These are phyloP conservation scores for Bruguiera parviflora DNA, from an alignment of 345 rosid species.

Conservation along the genomic window DNA sequence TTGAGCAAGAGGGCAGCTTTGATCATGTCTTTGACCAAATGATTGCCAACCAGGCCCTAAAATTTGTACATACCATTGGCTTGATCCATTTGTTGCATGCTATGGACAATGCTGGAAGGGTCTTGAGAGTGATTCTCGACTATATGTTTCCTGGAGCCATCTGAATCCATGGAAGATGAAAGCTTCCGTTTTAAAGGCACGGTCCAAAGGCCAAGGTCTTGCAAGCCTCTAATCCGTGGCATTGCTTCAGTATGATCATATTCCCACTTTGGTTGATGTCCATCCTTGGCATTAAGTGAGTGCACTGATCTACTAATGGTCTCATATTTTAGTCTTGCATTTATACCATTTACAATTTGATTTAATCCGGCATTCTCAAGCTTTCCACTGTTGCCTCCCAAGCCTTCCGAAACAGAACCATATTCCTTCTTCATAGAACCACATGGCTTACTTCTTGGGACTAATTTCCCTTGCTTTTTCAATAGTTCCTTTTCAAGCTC, in stretches of 20 bases:
- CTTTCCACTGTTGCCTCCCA: slow-evolving; percentile 39
- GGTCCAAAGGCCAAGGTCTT: slow-evolving; percentile 72
- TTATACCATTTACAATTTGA: slow-evolving; percentile 29
- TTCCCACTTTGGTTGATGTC: slow-evolving; percentile 23
- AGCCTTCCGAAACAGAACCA: slow-evolving; percentile 35
- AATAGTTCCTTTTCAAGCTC: slow-evolving; percentile 82
- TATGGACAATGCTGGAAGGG: slow-evolving; percentile 42
- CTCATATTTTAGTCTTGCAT: slow-evolving; percentile 32
- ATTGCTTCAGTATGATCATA: slow-evolving; percentile 46
- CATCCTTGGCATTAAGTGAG: slow-evolving; percentile 32
- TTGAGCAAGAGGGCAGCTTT: slow-evolving; percentile 18
- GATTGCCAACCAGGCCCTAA: slow-evolving; percentile 11
- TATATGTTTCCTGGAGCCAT: slow-evolving; percentile 41
- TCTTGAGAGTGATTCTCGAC: slow-evolving; percentile 40
- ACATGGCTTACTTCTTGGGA: slow-evolving; percentile 34
- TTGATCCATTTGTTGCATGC: slow-evolving; percentile 42
- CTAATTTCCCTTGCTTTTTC: slow-evolving; percentile 49
- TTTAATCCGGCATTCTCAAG: slow-evolving; percentile 31
- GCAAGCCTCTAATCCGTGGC: slow-evolving; percentile 84
- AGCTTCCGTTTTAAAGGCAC: slow-evolving; percentile 55
- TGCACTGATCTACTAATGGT: slow-evolving; percentile 18
- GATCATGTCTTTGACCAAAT: slow-evolving; percentile 20
- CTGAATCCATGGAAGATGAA: slow-evolving; percentile 41
- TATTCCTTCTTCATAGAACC: slow-evolving; percentile 39
- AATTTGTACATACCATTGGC: slow-evolving; percentile 49